Evolutionary conservation across 306 rosid genomes (phyloP), one percentile per base, ranked within the genome.

Genomic region (Vachellia collinsii): DNA sequence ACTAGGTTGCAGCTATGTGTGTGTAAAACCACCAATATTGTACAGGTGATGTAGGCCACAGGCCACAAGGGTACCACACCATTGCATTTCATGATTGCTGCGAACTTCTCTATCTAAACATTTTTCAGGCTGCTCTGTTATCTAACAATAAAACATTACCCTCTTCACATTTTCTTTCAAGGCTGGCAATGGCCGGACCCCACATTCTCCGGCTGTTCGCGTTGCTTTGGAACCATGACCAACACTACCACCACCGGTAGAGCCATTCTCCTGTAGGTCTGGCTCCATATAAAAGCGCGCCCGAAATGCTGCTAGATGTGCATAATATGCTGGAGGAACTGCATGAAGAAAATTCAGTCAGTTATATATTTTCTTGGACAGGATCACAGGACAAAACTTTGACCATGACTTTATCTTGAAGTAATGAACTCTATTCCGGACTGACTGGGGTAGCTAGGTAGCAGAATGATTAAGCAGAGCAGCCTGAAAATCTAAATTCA

Each of bases 261-360:
- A 86, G 66, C 91, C 88, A 79, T 84, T 93, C 78, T 94, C 98
- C 61, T 90, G 98, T 87, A 90, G 22, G 37, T 92, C 97, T 13
- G 98, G 97, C 81, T 92, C 98, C 92, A 90, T 84, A 80, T 94
- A 92, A 87, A 94, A 94, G 20, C 98, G 97, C 22, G 98, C 98
- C 36, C 98, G 95, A 65, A 94, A 94, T 6, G 98, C 98, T 46
- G 98, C 98, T 86, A 94, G 87, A 83, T 94, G 98, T 3, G 98
- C 98, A 87, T 94, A 94, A 63, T 94, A 92, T 44, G 97, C 97
- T 0, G 98, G 98, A 78, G 98, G 98, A 76, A 94, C 98, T 94
- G 88, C 88, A 87, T 9, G 34, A 87, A 62, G 71, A 61, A 79
- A 29, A 70, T 68, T 34, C 70, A 76, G 16, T 66, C 70, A 43